phyloP scores from a whole-genome alignment of 1,284 basidiomycete genomes.

The Puccinia polysora region DNA sequence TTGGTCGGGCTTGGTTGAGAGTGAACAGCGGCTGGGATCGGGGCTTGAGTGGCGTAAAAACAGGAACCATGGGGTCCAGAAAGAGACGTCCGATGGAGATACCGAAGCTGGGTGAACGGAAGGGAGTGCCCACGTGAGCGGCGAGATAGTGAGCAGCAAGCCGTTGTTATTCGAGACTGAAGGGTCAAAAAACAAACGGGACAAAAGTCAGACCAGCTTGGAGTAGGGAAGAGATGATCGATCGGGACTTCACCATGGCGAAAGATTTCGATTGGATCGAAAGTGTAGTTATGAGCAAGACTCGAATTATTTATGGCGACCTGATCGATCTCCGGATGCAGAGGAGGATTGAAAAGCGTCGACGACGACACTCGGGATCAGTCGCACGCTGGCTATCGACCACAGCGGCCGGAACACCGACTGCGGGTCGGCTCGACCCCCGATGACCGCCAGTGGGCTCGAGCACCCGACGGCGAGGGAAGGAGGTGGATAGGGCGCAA shows the following conservation, averaged over 20 bases:
- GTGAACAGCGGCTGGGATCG: slow-evolving; percentile 12
- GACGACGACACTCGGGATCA: no score
- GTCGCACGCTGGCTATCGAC: no score
- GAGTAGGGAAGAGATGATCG: background rate
- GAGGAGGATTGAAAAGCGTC: no score
- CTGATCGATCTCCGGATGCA: no score
- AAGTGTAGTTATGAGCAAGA: no score
- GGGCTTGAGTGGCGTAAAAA: slow-evolving; percentile 39
- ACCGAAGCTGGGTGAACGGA: background rate
- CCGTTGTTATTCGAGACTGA: slow-evolving; percentile 22
- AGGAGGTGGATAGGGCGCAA: no score
- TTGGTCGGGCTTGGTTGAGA: background rate
- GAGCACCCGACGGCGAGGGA: no score
- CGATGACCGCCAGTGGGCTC: no score
- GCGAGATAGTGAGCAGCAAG: slow-evolving; percentile 17
- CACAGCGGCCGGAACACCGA: no score
- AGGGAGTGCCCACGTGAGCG: background rate
- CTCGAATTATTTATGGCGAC: no score
- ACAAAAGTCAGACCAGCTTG: background rate
- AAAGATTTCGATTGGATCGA: no score
- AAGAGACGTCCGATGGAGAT: background rate
- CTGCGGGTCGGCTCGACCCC: no score
- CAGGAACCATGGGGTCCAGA: background rate
- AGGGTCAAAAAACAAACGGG: background rate
- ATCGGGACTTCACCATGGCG: background rate